phyloP scores from a whole-genome alignment of 106 monocot genomes.

The Allium sativum region DNA sequence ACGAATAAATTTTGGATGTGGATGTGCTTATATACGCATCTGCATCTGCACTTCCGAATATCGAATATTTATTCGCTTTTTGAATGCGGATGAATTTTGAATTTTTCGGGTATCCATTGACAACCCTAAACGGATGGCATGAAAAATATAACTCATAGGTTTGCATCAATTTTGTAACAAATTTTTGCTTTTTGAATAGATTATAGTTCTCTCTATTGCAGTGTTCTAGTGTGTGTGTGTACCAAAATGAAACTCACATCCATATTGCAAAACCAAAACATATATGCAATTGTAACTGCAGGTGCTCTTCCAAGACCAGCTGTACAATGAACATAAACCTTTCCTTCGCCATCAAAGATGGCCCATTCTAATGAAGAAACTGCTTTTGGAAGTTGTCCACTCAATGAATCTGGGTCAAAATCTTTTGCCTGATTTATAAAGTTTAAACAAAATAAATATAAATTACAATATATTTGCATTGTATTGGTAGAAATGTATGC shows the following conservation, averaged over 20 bases:
- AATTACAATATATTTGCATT: not conserved
- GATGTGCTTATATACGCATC: too few species aligned
- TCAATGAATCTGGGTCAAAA: constrained; percentile 83
- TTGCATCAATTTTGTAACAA: not conserved
- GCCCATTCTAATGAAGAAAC: constrained; percentile 91
- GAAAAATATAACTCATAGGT: not conserved
- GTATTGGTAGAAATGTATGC: too few species aligned
- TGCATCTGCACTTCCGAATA: too few species aligned
- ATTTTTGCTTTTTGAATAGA: not conserved
- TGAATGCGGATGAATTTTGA: too few species aligned
- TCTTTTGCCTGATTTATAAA: constrained; percentile 48
- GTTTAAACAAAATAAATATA: not conserved
- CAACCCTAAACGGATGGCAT: not conserved
- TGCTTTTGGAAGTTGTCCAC: constrained; percentile 67
- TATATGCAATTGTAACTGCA: constrained; percentile 79
- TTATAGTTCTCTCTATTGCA: not conserved
- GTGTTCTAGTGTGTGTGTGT: too few species aligned
- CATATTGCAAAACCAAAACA: constrained; percentile 83
- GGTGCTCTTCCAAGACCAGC: constrained; percentile 91
- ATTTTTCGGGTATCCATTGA: too few species aligned
- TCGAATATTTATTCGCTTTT: too few species aligned
- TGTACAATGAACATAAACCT: constrained; percentile 79
- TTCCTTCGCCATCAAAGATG: constrained; percentile 66
- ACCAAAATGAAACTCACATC: constrained; percentile 40
- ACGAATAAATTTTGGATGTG: too few species aligned